These are phyloP conservation scores for Austroboletus niveus DNA, from an alignment of 1,284 basidiomycete genomes.

Conservation along the genomic window DNA sequence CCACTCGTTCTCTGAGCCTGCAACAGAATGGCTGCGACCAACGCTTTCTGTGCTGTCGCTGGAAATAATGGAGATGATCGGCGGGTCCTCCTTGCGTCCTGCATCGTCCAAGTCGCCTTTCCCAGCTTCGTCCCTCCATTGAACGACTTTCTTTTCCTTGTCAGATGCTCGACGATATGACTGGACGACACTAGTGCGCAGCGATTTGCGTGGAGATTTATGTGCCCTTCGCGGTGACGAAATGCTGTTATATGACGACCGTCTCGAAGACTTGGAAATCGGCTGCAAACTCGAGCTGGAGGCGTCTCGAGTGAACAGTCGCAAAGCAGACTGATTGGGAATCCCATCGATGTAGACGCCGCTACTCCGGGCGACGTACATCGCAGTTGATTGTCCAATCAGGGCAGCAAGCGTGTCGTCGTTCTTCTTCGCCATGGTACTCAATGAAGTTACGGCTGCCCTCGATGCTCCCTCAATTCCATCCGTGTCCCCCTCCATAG, in stretches of 20 bases:
- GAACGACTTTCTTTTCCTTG: slow-evolving; percentile 77
- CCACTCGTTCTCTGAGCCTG: slow-evolving; percentile 81
- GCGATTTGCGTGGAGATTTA: slow-evolving; percentile 68
- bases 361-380: slow-evolving; percentile 43
- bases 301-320: slow-evolving; percentile 38
- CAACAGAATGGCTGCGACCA: slow-evolving; percentile 38
- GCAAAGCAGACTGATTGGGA: slow-evolving; percentile 37
- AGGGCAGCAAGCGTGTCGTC: slow-evolving; percentile 63
- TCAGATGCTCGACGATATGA: slow-evolving; percentile 62
- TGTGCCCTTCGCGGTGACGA: slow-evolving; percentile 43
- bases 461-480: slow-evolving; percentile 39
- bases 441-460: slow-evolving; percentile 50
- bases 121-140: slow-evolving; percentile 88
- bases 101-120: slow-evolving; percentile 79
- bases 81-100: slow-evolving; percentile 44
- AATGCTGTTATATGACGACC: slow-evolving; percentile 48
- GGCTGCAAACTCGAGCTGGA: slow-evolving; percentile 51
- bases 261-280: slow-evolving; percentile 39
- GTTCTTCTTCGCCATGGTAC: slow-evolving; percentile 62
- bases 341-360: slow-evolving; percentile 40
- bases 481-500: slow-evolving; percentile 44
- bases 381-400: slow-evolving; percentile 61
- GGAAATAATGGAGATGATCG: slow-evolving; percentile 41
- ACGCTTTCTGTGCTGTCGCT: slow-evolving; percentile 30
- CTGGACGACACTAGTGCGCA: slow-evolving; percentile 62